phyloP scores from a whole-genome alignment of 257 asterid species.

The Nicotiana benthamiana region DNA sequence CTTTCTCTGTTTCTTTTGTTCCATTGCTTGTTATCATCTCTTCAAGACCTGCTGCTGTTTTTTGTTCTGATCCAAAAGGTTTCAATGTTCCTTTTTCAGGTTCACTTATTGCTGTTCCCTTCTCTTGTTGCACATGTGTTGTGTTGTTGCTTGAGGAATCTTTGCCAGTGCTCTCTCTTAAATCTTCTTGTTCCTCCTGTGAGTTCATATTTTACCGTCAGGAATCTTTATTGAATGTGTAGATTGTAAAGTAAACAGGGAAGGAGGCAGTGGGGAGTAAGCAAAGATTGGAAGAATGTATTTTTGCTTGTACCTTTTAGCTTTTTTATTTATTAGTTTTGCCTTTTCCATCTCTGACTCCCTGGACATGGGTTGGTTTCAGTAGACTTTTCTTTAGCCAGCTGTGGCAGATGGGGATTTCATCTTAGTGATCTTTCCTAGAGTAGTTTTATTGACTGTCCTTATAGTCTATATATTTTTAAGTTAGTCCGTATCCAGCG shows the following conservation, averaged over 20 bases:
- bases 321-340: background rate
- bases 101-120: background rate
- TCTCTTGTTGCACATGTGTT: background rate
- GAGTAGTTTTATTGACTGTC: background rate
- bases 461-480: background rate
- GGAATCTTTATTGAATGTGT: background rate
- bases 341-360: background rate
- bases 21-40: background rate
- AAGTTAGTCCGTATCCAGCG: background rate
- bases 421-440: background rate
- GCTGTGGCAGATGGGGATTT: background rate
- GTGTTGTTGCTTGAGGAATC: background rate
- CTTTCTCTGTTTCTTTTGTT: background rate
- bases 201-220: background rate
- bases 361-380: background rate
- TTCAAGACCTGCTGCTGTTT: conserved; percentile 17
- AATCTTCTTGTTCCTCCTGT: conserved; percentile 1
- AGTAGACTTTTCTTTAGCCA: background rate
- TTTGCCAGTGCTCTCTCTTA: background rate
- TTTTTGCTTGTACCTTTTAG: background rate
- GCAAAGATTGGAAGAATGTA: background rate
- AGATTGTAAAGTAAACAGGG: background rate
- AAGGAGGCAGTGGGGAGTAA: background rate
- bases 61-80: conserved; percentile 6
- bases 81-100: background rate